Conservation (phyloP, 164 flowering plant species). For the Macadamia integrifolia region DNA sequence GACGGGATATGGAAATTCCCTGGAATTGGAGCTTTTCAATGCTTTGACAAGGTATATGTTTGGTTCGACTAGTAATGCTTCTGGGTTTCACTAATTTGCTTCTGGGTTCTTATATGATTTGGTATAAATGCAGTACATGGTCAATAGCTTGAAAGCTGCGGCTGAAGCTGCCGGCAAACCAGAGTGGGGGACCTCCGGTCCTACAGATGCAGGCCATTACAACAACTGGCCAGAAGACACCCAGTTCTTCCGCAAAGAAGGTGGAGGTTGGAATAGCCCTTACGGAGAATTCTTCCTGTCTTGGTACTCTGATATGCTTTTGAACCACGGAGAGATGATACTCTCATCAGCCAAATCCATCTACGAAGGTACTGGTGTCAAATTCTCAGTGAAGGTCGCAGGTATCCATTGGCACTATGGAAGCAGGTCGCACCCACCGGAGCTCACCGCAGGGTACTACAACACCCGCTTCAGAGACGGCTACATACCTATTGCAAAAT, state of each 20-base stretch:
- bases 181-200: constrained; percentile 89
- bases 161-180: constrained; percentile 82
- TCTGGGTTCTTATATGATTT: neutral
- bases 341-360: constrained; percentile 46
- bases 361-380: constrained; percentile 44
- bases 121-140: constrained; percentile 64
- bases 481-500: constrained; percentile 75
- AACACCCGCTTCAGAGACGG: constrained; percentile 85
- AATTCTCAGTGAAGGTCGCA: constrained; percentile 81
- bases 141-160: constrained; percentile 72
- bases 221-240: constrained; percentile 98
- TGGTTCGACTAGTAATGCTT: neutral
- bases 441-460: constrained; percentile 96
- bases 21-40: constrained; percentile 95
- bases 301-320: constrained; percentile 91
- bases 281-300: constrained; percentile 87
- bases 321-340: constrained; percentile 81
- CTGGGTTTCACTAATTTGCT: neutral
- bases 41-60: constrained; percentile 84
- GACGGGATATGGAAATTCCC: constrained; percentile 93
- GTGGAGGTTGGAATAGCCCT: constrained; percentile 65
- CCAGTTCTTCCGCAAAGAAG: constrained; percentile 64
- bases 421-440: constrained; percentile 87
- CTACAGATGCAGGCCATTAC: constrained; percentile 85
- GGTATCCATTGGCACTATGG: constrained; percentile 99